Conservation (phyloP, 1,139 yeast genomes). For the Protomyces macrosporus region DNA sequence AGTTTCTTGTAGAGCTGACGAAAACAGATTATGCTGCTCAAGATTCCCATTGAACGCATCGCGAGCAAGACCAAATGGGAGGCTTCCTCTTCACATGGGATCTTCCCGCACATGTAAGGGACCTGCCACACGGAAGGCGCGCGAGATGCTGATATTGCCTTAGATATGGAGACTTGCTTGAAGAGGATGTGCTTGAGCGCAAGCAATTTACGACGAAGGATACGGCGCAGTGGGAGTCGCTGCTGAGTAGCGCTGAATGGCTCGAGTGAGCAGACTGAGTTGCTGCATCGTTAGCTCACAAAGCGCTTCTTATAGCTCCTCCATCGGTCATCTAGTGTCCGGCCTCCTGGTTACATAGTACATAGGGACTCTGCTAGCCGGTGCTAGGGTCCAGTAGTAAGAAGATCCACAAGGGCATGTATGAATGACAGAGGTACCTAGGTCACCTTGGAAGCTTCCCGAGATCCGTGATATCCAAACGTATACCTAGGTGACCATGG, state of each 20-base stretch:
- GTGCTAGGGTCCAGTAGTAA: too few species aligned
- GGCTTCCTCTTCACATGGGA: constrained; percentile 9
- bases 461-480: too few species aligned
- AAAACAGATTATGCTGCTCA: constrained; percentile 5
- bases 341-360: too few species aligned
- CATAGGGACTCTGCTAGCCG: too few species aligned
- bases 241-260: background rate
- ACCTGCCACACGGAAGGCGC: background rate
- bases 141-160: background rate
- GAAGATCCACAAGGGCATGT: too few species aligned
- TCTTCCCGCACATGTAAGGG: constrained; percentile 9
- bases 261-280: background rate
- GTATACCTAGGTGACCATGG: too few species aligned
- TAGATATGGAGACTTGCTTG: constrained; percentile 13
- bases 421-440: too few species aligned
- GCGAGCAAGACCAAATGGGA: constrained; percentile 16
- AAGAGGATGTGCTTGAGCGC: background rate
- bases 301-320: background rate
- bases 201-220: constrained; percentile 9
- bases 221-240: constrained; percentile 4
- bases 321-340: too few species aligned
- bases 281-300: background rate
- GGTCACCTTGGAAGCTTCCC: too few species aligned
- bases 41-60: constrained; percentile 1
- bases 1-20: background rate